Base-by-base conservation (phyloP, 2,329 filamentous ascomycete species). In the Piedraia hortae region DNA sequence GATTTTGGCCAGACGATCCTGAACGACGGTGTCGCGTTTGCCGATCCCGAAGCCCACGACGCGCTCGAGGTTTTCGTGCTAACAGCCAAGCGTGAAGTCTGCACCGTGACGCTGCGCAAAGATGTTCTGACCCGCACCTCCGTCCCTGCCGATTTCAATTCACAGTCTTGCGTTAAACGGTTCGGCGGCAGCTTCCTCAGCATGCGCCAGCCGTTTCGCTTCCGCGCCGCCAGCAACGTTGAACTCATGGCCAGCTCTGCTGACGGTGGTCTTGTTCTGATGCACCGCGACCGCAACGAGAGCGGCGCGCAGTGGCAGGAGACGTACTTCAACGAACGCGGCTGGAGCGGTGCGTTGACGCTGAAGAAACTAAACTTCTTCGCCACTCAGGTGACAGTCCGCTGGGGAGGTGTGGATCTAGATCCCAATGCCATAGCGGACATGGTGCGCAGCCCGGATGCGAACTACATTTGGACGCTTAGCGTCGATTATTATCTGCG, bases 401-500 rank as follows among this genome's bases (percentile, higher is more conserved):
- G 55, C 27, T 60, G 69, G 36, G 62, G 62, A 27, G 63, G 61
- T 31, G 39, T 56, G 25, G 63, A 63, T 28, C 56, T 74, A 44
- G 69, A 78, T 29, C 50, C 62, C 28, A 65, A 61, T 26, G 58
- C 71, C 3, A 65, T 68, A 3, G 65, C 64, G 1, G 66, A 70
- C 4, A 57, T 55, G 17, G 42, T 40, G 1, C 26, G 47, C 15
- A 54, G 51, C 17, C 50, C 50, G 3, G 50, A 54, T 26, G 40
- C 38, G 10, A 62, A 31, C 44, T 62, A 41, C 33, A 48, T 67
- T 6, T 74, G 90, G 35, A 80, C 80, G 0, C 63, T 90, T 21
- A 85, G 73, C 30, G 53, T 97, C 27, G 80, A 97, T 34, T 80
- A 97, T 41, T 69, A 66, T 6, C 50, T 97, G 39, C 68, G 78